A percentile compares a stretch with the other conserved stretches of the same genome.
Evolutionary conservation across 75 land plant species (phyloP).

Genomic region (Adiantum capillusveneris): DNA sequence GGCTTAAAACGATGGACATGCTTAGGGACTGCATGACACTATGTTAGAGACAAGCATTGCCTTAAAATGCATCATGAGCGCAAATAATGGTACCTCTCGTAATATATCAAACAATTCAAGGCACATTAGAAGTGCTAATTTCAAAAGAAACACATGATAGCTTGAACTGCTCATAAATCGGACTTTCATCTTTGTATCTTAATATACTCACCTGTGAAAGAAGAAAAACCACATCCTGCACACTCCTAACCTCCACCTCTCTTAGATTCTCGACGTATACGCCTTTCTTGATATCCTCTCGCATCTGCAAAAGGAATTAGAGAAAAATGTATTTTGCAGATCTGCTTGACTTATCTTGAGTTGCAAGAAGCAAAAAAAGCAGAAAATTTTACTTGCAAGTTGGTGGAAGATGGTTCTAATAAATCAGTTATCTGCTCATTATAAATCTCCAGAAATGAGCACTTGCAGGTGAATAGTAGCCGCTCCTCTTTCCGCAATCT

Average conservation of each 20-base stretch:
- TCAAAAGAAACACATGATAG: no score
- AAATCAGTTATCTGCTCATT: constrained; percentile 97
- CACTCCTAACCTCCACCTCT: constrained; percentile 69
- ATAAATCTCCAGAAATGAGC: constrained; percentile 94
- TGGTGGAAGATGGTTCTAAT: constrained; percentile 80
- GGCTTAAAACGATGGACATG: no score
- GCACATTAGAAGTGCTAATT: no score
- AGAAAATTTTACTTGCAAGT: constrained; percentile 51
- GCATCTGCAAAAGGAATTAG: constrained; percentile 31
- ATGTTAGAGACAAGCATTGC: no score
- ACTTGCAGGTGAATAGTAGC: constrained; percentile 73
- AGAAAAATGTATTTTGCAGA: not conserved
- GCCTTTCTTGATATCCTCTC: constrained; percentile 79
- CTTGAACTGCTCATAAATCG: no score
- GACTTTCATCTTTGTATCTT: not conserved
- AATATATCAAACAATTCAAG: no score
- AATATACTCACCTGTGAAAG: constrained; percentile 37
- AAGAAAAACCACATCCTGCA: constrained; percentile 55
- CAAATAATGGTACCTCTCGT: no score
- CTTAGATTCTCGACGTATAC: constrained; percentile 91
- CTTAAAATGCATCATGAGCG: no score
- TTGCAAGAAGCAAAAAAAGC: no score
- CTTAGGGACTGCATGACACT: no score
- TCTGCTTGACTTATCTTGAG: no score
- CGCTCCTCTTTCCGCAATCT: constrained; percentile 66